phyloP scores from a whole-genome alignment of 495 filamentous ascomycete species.

The Saxophila tyrrhenica region DNA sequence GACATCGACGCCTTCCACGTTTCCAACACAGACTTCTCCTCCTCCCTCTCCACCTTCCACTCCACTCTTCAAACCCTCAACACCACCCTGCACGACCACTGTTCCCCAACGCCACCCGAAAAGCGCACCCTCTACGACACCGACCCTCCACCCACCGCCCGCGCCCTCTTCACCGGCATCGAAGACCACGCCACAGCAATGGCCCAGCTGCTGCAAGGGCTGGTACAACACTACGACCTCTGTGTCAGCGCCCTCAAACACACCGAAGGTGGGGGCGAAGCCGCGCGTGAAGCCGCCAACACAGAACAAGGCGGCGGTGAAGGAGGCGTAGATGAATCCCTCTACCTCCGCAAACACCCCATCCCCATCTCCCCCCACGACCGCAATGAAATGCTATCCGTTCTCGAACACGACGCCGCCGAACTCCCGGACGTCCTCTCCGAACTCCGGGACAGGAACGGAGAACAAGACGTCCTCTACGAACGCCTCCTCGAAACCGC shows the following conservation, averaged over 20 bases:
- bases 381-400: constrained; percentile 67
- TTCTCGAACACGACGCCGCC: constrained; percentile 70
- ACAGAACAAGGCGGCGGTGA: constrained; percentile 11
- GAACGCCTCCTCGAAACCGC: constrained; percentile 45
- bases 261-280: constrained; percentile 78
- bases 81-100: constrained; percentile 16
- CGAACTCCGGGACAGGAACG: constrained; percentile 66
- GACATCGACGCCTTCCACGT: constrained; percentile 43
- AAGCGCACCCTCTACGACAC: constrained; percentile 13
- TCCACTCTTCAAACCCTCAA: constrained; percentile 2
- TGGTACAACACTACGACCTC: constrained; percentile 88
- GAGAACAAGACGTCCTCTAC: constrained; percentile 63
- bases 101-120: background rate
- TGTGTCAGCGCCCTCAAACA: constrained; percentile 86
- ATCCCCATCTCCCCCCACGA: constrained; percentile 66
- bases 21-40: constrained; percentile 21
- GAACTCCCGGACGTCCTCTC: constrained; percentile 83
- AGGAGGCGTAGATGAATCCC: constrained; percentile 6
- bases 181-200: constrained; percentile 73
- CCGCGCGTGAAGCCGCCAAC: constrained; percentile 45
- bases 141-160: constrained; percentile 39
- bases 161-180: constrained; percentile 56
- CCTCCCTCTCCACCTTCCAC: constrained; percentile 17
- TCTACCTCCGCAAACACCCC: constrained; percentile 40
- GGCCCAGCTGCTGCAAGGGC: constrained; percentile 66